phyloP scores from a whole-genome alignment of 202 grass and related monocot genomes.

The Eragrostis tef region DNA sequence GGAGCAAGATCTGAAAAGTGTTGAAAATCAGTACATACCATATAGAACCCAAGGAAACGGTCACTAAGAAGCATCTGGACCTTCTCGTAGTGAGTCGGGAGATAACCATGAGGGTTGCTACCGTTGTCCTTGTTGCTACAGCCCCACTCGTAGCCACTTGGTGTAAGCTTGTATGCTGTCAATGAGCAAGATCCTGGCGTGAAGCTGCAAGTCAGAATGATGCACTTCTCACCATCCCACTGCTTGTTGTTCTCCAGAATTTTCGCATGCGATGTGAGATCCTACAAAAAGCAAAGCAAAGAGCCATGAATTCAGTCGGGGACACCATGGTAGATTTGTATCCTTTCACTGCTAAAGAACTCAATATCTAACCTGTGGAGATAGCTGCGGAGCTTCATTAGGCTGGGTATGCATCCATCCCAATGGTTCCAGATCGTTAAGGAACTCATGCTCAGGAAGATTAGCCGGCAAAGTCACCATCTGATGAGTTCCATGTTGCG shows the following conservation, averaged over 20 bases:
- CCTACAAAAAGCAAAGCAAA: slow-evolving; percentile 57
- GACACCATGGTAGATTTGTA: background rate
- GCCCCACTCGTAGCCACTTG: slow-evolving; percentile 94
- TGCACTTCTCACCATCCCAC: slow-evolving; percentile 99
- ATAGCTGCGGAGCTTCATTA: slow-evolving; percentile 95
- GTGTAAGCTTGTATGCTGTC: slow-evolving; percentile 93
- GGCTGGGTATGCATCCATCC: slow-evolving; percentile 99
- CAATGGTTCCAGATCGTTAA: slow-evolving; percentile 86
- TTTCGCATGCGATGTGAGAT: slow-evolving; percentile 79
- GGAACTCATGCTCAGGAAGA: slow-evolving; percentile 96
- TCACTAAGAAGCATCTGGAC: slow-evolving; percentile 99
- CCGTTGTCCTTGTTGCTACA: slow-evolving; percentile 95
- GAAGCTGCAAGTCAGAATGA: slow-evolving; percentile 96
- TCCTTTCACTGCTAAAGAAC: background rate
- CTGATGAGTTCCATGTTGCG: slow-evolving; percentile 96
- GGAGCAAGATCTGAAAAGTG: background rate
- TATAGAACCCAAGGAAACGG: slow-evolving; percentile 97
- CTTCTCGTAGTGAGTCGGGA: slow-evolving; percentile 96
- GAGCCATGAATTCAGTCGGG: background rate
- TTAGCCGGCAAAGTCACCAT: slow-evolving; percentile 84
- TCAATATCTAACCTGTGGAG: slow-evolving; percentile 71
- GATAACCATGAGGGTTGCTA: slow-evolving; percentile 97
- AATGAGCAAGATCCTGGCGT: slow-evolving; percentile 94
- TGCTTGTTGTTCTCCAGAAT: slow-evolving; percentile 96
- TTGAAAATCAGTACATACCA: slow-evolving; percentile 55